Base-by-base conservation (phyloP, 345 rosid genomes). In the Chamaenerion angustifolium region DNA sequence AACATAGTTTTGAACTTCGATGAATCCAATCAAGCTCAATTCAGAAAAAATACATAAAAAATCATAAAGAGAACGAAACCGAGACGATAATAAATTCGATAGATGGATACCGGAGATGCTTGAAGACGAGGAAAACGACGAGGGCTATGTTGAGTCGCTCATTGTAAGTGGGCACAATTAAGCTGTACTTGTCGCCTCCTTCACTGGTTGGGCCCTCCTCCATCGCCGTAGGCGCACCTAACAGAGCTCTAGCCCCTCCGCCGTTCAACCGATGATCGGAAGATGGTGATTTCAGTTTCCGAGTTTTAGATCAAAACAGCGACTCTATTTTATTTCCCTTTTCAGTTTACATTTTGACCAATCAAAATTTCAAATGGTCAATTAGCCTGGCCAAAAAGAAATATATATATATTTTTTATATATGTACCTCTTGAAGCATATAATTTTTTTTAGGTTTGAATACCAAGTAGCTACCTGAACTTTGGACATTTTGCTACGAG, bases 121-220 rank as follows among this genome's bases (percentile, higher is more conserved):
- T 87, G 81, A 82, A 92, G 71, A 87, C 58, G 55, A 92, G 95
- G 76, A 80, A 92, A 67, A 84, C 85, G 56, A 87, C 45, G 51
- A 92, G 71, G 42, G 96, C 83, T 57, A 92, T 80, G 66, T 92
- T 92, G 62, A 87, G 83, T 16, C 94, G 95, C 72, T 92, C 98
- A 70, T 92, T 87, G 81, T 82, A 87, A 0, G 98, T 92, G 13
- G 96, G 96, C 42, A 92, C 59, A 51, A 92, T 78, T 49, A 92
- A 71, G 64, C 98, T 92, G 75, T 80, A 87, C 71, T 80, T 84
- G 56, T 74, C 64, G 57, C 64, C 71, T 54, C 61, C 67, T 52
- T 54, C 56, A 52, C 59, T 55, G 44, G 40, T 16, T 37, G 35
- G 11, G 1, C 10, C 57, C 57, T 50, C 47, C 62, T 46, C 49